These are phyloP conservation scores for Penicillium arizonense DNA, from an alignment of 495 filamentous ascomycete species.

Conservation along the genomic window DNA sequence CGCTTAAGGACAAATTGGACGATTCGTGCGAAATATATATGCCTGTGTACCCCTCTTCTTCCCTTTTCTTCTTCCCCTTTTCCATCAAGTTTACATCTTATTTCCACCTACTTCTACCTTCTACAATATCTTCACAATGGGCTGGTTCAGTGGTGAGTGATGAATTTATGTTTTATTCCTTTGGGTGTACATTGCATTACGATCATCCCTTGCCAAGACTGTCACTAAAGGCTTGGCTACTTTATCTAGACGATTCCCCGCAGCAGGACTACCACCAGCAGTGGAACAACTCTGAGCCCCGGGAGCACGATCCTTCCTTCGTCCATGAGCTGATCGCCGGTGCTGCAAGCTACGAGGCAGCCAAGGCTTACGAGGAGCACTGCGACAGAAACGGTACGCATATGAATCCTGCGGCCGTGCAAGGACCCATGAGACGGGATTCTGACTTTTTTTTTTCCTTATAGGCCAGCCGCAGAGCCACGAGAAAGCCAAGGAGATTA, in stretches of 20 bases:
- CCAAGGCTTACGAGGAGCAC: slow-evolving; percentile 69
- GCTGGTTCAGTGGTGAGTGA: slow-evolving; percentile 23
- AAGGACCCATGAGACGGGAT: not conserved
- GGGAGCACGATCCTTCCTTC: slow-evolving; percentile 52
- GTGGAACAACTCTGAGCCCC: slow-evolving; percentile 35
- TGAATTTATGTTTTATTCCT: not conserved
- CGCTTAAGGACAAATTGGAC: too few species aligned
- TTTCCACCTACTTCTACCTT: too few species aligned
- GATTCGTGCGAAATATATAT: too few species aligned
- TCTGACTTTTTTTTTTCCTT: not conserved
- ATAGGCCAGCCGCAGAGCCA: slow-evolving; percentile 62
- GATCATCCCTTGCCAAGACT: not conserved
- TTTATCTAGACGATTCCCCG: slow-evolving; percentile 17
- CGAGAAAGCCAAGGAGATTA: slow-evolving; percentile 67
- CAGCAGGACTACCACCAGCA: slow-evolving; percentile 45
- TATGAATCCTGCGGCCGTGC: too few species aligned
- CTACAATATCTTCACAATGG: slow-evolving; percentile 16
- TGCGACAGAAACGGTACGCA: slow-evolving; percentile 58
- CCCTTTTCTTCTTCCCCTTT: too few species aligned
- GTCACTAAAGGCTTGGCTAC: not conserved
- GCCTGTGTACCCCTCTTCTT: too few species aligned
- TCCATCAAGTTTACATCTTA: too few species aligned
- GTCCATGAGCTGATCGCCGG: slow-evolving; percentile 68
- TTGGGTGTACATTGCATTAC: not conserved
- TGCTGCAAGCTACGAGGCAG: slow-evolving; percentile 69